Evolutionary conservation across 225 moss, liverwort and hornwort genomes (phyloP).

Genomic region (Asterella californica): DNA sequence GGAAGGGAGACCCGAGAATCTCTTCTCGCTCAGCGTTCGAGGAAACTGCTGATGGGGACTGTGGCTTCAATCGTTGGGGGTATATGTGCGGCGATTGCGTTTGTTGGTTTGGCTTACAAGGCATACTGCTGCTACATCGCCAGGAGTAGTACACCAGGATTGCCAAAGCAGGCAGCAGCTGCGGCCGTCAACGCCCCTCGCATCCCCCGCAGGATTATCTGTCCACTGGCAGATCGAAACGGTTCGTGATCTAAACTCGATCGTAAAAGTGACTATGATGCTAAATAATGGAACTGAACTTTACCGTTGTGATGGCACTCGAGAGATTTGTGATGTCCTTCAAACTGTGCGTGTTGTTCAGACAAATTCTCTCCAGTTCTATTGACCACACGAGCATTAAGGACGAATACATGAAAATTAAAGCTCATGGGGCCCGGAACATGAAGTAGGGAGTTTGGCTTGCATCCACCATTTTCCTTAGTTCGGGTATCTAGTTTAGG

Average conservation of each 20-base stretch:
- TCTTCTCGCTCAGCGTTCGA: background rate
- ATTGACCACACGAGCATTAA: background rate
- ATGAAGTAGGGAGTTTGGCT: too few species aligned
- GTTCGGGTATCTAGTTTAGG: too few species aligned
- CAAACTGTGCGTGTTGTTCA: background rate
- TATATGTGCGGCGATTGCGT: slow-evolving; percentile 3
- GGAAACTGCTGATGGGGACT: background rate
- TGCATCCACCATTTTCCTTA: too few species aligned
- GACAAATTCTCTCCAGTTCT: background rate
- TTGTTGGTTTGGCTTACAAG: background rate
- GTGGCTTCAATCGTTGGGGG: slow-evolving; percentile 6
- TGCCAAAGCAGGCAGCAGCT: background rate
- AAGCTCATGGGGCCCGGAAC: too few species aligned
- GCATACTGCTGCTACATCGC: background rate
- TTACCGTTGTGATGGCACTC: background rate
- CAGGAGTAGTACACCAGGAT: background rate
- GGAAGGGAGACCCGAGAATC: background rate
- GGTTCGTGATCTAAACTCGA: background rate
- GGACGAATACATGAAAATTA: too few species aligned
- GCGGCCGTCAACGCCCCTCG: background rate
- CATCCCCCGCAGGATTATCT: background rate
- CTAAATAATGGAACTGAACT: background rate
- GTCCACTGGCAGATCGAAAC: background rate
- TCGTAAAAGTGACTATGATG: background rate
- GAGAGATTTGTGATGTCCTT: background rate